Evolutionary conservation across 2,329 filamentous ascomycete species (phyloP).

Genomic region (Mycocentrospora acerina): DNA sequence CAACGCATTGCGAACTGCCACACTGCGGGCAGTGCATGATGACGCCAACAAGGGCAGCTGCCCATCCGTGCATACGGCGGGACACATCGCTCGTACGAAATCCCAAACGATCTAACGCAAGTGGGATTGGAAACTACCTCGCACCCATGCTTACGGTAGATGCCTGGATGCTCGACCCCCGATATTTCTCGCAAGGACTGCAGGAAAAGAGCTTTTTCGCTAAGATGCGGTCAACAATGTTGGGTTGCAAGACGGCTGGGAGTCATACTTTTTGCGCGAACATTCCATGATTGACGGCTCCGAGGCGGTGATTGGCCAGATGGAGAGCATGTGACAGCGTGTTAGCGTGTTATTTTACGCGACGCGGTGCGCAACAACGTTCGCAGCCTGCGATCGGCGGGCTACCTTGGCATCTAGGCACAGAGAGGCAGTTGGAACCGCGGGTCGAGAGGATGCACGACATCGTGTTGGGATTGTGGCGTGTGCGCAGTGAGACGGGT

Average conservation of each 20-base stretch:
- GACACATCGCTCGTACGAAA: too few species aligned
- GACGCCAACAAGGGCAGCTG: too few species aligned
- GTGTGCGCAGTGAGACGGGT: too few species aligned
- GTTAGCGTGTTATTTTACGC: constrained; percentile 11
- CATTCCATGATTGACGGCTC: background rate
- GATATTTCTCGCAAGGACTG: background rate
- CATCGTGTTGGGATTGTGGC: too few species aligned
- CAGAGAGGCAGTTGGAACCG: background rate
- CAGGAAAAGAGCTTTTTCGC: background rate
- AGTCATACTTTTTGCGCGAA: constrained; percentile 8
- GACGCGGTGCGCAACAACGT: constrained; percentile 5
- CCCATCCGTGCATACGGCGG: too few species aligned
- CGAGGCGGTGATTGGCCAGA: constrained; percentile 9
- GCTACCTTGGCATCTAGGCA: background rate
- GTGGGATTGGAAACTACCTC: background rate
- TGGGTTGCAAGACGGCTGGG: background rate
- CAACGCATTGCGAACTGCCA: too few species aligned
- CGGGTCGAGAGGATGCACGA: background rate
- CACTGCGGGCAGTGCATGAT: too few species aligned
- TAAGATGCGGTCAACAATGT: background rate
- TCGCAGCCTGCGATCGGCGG: background rate
- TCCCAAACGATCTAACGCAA: background rate
- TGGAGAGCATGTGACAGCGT: constrained; percentile 19
- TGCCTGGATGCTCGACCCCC: background rate
- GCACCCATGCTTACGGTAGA: background rate